Evolutionary conservation across 2,329 filamentous ascomycete species (phyloP).

Genomic region (Arthrobotrys megalospora): DNA sequence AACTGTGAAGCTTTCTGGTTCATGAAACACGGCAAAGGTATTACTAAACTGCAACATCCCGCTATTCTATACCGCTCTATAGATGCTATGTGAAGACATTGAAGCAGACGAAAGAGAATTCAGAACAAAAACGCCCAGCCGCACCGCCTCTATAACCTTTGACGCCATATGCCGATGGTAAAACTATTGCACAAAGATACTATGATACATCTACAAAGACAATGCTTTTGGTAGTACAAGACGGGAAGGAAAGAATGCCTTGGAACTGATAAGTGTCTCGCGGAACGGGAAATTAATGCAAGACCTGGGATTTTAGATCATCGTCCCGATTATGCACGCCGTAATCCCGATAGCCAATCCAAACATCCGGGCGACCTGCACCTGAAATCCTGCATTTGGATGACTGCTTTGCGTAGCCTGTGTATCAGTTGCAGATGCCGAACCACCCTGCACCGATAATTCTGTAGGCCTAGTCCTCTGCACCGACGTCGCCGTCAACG

Average conservation of each 20-base stretch:
- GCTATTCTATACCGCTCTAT: too few species aligned
- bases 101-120: background rate
- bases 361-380: conserved; percentile 5
- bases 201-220: conserved; percentile 5
- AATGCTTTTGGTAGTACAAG: background rate
- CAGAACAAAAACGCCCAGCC: background rate
- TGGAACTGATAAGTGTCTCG: conserved; percentile 7
- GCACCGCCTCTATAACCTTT: background rate
- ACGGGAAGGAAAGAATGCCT: background rate
- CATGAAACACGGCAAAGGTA: too few species aligned
- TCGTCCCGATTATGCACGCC: background rate
- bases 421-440: background rate
- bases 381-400: conserved; percentile 15
- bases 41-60: too few species aligned
- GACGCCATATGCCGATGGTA: background rate
- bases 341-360: conserved; percentile 6
- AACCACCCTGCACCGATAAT: background rate
- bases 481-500: conserved; percentile 45
- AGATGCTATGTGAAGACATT: too few species aligned
- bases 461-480: conserved; percentile 34
- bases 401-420: conserved; percentile 3
- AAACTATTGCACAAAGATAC: conserved; percentile 1
- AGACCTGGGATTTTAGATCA: conserved; percentile 2
- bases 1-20: too few species aligned
- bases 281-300: background rate